phyloP scores from a whole-genome alignment of 495 filamentous ascomycete genomes.

The Pyrenopolyporus hunteri region DNA sequence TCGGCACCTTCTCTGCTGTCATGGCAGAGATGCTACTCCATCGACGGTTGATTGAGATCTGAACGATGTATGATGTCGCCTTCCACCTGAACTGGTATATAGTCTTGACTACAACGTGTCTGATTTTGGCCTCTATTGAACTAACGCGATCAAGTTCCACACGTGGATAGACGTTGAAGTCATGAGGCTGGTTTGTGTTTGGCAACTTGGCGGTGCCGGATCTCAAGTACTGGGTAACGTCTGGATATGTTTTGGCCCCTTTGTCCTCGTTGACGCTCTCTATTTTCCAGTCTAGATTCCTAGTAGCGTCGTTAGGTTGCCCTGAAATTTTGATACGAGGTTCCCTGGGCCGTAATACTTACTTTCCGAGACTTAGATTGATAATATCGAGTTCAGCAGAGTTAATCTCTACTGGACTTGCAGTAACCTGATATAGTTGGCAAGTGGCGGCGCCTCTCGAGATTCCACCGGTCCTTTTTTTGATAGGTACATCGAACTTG shows the following conservation, averaged over 20 bases:
- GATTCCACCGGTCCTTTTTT: neutral
- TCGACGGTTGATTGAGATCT: constrained; percentile 61
- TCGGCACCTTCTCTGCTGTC: constrained; percentile 14
- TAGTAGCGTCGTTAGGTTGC: constrained; percentile 25
- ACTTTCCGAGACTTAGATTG: constrained; percentile 51
- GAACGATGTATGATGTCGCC: constrained; percentile 57
- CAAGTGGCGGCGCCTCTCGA: neutral
- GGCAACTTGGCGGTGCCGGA: constrained; percentile 10
- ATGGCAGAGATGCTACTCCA: constrained; percentile 46
- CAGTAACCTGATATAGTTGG: constrained; percentile 7
- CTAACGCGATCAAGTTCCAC: neutral
- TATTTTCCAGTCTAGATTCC: constrained; percentile 51
- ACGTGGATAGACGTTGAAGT: constrained; percentile 33
- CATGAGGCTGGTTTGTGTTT: constrained; percentile 16
- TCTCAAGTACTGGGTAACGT: constrained; percentile 22
- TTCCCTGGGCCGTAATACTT: no score
- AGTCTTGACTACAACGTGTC: constrained; percentile 56
- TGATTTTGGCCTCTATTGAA: constrained; percentile 23
- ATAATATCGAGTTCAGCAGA: constrained; percentile 42
- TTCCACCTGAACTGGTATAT: constrained; percentile 56
- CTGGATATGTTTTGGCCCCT: constrained; percentile 29
- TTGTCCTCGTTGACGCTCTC: constrained; percentile 44
- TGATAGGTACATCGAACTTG: constrained; percentile 24
- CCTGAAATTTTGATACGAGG: no score
- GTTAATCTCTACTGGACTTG: constrained; percentile 6